phyloP scores from a whole-genome alignment of 257 asterid genomes.

The Solanum corneliomulleri region DNA sequence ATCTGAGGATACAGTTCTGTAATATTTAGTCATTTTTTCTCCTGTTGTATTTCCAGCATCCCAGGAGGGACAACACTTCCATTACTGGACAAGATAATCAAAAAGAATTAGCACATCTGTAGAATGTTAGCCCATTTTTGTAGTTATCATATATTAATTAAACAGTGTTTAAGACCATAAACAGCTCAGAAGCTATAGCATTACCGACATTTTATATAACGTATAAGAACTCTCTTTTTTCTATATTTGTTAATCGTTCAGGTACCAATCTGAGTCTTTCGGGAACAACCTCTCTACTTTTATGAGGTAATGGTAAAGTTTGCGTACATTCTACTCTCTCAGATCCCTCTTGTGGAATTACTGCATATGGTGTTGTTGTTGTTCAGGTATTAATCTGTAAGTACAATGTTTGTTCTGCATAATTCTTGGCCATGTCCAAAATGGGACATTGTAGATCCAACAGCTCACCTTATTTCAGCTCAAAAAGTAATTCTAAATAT shows the following conservation, averaged over 20 bases:
- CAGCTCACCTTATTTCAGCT: background rate
- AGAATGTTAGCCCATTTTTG: background rate
- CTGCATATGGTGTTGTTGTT: background rate
- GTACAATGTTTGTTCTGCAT: constrained; percentile 13
- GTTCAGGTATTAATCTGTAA: constrained; percentile 60
- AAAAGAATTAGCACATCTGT: background rate
- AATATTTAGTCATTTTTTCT: background rate
- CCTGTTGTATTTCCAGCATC: background rate
- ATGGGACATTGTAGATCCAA: background rate
- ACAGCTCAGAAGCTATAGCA: background rate
- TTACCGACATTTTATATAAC: background rate
- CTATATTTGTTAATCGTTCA: constrained; percentile 30
- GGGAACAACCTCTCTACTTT: background rate
- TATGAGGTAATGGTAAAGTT: background rate
- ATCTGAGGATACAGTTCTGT: constrained; percentile 6
- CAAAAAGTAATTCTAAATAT: background rate
- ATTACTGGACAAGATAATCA: background rate
- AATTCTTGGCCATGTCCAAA: background rate
- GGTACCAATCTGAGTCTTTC: background rate
- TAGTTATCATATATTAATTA: background rate
- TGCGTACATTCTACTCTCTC: background rate
- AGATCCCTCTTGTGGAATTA: background rate
- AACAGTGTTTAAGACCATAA: background rate
- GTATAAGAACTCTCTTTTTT: background rate
- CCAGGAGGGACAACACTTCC: background rate